Percentiles rank a stretch among this genome's conserved stretches.
Evolutionary conservation across 2,329 filamentous ascomycete genomes (phyloP).

Genomic region (Penicillium sp.): DNA sequence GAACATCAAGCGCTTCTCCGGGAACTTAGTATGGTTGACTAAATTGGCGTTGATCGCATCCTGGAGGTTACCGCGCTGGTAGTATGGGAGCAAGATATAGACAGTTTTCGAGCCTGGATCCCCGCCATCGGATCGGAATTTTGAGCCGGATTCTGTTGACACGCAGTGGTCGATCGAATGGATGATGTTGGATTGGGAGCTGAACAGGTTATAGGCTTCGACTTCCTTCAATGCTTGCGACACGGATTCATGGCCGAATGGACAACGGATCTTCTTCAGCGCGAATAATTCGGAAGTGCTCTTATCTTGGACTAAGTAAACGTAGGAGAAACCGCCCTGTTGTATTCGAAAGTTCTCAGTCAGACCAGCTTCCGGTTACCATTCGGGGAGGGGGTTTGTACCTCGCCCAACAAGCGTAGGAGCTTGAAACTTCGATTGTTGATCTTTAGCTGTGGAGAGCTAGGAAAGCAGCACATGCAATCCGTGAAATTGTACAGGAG

Average conservation of each 20-base stretch:
- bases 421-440: conserved; percentile 96
- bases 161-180: conserved; percentile 78
- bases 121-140: conserved; percentile 54
- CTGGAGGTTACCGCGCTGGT: conserved; percentile 89
- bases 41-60: conserved; percentile 98
- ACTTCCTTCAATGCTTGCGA: conserved; percentile 94
- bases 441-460: conserved; percentile 89
- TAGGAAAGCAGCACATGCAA: conserved; percentile 94
- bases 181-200: conserved; percentile 79
- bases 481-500: conserved; percentile 87
- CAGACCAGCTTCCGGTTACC: conserved; percentile 3
- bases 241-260: conserved; percentile 94
- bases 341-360: neutral
- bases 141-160: conserved; percentile 62
- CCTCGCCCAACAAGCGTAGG: conserved; percentile 85
- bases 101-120: conserved; percentile 77
- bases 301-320: conserved; percentile 95
- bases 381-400: conserved; percentile 39
- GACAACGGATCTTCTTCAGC: conserved; percentile 97
- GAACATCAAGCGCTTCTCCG: conserved; percentile 80
- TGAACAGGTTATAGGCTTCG: conserved; percentile 90
- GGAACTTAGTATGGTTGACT: conserved; percentile 88
- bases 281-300: conserved; percentile 79
- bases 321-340: conserved; percentile 95
- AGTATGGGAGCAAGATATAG: conserved; percentile 94